phyloP scores from a whole-genome alignment of 208 protist species.

The Crithidia thermophila region DNA sequence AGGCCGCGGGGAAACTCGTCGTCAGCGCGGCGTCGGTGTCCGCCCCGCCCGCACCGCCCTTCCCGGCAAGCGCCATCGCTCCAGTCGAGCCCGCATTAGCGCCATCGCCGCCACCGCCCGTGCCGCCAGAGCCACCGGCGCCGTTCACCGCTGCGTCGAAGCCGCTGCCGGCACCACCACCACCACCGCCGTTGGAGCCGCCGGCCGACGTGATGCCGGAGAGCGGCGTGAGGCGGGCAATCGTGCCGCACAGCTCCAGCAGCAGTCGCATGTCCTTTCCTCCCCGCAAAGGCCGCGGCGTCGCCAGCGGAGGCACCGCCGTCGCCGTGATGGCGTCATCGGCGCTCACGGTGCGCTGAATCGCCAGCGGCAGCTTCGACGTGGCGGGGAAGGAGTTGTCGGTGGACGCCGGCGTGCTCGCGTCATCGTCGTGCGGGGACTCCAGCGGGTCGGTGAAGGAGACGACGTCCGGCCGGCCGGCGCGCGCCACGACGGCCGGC shows the following conservation, averaged over 20 bases:
- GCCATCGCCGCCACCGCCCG: neutral
- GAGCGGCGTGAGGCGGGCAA: slow-evolving; percentile 29
- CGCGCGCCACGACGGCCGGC: neutral
- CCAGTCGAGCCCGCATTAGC: neutral
- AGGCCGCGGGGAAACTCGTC: slow-evolving; percentile 11
- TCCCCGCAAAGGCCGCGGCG: slow-evolving; percentile 11
- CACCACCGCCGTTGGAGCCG: slow-evolving; percentile 1
- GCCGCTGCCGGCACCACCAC: neutral
- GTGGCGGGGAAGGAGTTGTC: slow-evolving; percentile 8
- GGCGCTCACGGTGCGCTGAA: neutral
- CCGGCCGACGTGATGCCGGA: slow-evolving; percentile 13
- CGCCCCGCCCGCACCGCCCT: neutral
- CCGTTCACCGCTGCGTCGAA: neutral
- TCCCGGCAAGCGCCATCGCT: slow-evolving; percentile 3
- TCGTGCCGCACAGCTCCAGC: slow-evolving; percentile 32
- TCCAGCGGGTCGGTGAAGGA: slow-evolving; percentile 5
- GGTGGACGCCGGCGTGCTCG: neutral
- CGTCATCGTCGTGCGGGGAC: neutral
- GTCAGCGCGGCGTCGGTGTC: slow-evolving; percentile 10
- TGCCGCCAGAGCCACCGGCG: neutral
- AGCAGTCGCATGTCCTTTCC: slow-evolving; percentile 29
- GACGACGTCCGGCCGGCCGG: neutral
- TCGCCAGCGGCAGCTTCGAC: neutral
- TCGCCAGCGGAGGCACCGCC: neutral
- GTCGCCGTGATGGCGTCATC: neutral